Conservation (phyloP, 192 early-diverging fungal genomes). For the Podila verticillata region DNA sequence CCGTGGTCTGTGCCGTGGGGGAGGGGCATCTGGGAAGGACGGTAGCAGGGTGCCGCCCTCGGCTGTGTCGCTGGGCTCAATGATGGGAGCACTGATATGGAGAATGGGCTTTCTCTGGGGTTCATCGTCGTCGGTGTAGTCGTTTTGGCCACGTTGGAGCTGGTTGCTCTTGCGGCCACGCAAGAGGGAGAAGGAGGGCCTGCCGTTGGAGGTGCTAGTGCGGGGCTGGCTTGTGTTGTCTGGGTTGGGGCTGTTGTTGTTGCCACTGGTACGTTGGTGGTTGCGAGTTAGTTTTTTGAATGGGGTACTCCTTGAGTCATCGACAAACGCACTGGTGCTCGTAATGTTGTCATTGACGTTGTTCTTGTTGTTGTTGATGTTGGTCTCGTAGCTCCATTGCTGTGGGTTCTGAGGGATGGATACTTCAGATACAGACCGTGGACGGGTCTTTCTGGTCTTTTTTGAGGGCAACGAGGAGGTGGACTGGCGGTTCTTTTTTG, state of each 20-base stretch:
- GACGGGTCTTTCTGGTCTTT: background rate
- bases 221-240: constrained; percentile 27
- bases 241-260: constrained; percentile 8
- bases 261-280: background rate
- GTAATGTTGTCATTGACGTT: background rate
- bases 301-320: background rate
- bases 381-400: constrained; percentile 11
- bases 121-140: background rate
- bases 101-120: background rate
- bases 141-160: constrained; percentile 10
- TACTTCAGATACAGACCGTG: background rate
- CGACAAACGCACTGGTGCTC: background rate
- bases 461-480: constrained; percentile 4
- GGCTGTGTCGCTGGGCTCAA: constrained; percentile 8
- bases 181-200: constrained; percentile 20
- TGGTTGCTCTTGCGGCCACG: constrained; percentile 32
- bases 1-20: background rate
- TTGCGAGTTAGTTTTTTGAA: background rate
- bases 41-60: background rate
- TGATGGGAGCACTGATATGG: constrained; percentile 30
- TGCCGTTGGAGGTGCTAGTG: constrained; percentile 25
- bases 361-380: background rate
- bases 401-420: constrained; percentile 14
- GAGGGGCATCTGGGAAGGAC: background rate
- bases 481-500: constrained; percentile 43